Evolutionary conservation across 345 rosid genomes (phyloP).

Genomic region (Noccaea bulbosa): DNA sequence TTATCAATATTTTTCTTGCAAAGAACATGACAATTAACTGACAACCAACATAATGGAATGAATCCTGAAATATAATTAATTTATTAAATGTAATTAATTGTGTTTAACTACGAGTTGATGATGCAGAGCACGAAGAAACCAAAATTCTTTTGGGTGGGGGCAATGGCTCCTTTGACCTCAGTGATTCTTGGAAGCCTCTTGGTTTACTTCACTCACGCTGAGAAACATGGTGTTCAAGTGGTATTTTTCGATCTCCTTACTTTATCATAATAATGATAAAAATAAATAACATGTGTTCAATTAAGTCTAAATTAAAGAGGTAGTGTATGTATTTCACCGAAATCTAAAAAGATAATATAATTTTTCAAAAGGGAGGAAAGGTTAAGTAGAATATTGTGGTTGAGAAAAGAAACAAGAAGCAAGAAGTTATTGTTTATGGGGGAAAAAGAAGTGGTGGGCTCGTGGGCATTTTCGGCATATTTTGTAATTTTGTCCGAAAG

Average conservation of each 20-base stretch:
- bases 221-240: constrained; percentile 96
- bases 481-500: constrained; percentile 9
- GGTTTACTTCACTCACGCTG: constrained; percentile 84
- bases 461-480: not conserved
- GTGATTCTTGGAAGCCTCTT: constrained; percentile 85
- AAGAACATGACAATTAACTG: not conserved
- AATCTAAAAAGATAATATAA: not conserved
- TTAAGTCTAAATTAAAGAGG: not conserved
- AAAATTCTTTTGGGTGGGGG: constrained; percentile 83
- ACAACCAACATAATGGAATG: too few relatives aligned
- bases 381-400: constrained; percentile 32
- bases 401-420: constrained; percentile 32
- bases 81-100: not conserved
- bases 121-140: constrained; percentile 75
- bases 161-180: constrained; percentile 89
- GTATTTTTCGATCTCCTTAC: constrained; percentile 41
- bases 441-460: constrained; percentile 14
- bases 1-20: constrained; percentile 16
- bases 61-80: too few relatives aligned
- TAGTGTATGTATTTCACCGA: not conserved
- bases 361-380: not conserved
- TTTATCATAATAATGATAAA: not conserved
- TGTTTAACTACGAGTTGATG: constrained; percentile 2
- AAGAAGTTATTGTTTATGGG: constrained; percentile 15
- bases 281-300: not conserved